These are phyloP conservation scores for Hydrangea macrophylla DNA, from an alignment of 148 eudicot genomes.

Conservation along the genomic window DNA sequence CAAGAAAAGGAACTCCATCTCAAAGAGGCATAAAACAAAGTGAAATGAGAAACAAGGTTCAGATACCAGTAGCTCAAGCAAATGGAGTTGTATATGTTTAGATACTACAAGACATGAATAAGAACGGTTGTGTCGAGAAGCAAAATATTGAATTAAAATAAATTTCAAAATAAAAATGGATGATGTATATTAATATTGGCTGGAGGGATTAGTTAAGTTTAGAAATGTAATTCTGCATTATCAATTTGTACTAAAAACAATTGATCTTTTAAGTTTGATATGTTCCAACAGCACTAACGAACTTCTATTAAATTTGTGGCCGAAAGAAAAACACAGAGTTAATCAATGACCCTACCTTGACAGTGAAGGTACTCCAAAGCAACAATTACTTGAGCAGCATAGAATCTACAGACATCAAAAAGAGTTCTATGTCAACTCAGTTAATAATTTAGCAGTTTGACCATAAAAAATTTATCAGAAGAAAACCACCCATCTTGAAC, in stretches of 20 bases:
- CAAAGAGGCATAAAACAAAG: too few relatives aligned
- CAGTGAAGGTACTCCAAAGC: slow-evolving; percentile 99
- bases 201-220: not conserved
- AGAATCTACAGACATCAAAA: slow-evolving; percentile 57
- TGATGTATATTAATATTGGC: not conserved
- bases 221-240: not conserved
- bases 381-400: slow-evolving; percentile 85
- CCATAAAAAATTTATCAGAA: too few relatives aligned
- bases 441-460: too few relatives aligned
- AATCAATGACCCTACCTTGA: slow-evolving; percentile 63
- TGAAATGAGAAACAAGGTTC: too few relatives aligned
- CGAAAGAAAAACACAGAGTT: not conserved
- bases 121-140: too few relatives aligned
- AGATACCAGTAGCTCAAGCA: too few relatives aligned
- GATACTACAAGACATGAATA: too few relatives aligned
- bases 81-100: too few relatives aligned
- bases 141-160: too few relatives aligned
- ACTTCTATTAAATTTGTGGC: not conserved
- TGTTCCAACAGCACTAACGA: not conserved
- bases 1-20: too few relatives aligned
- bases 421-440: slow-evolving; percentile 2
- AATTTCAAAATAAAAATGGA: too few relatives aligned
- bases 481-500: not conserved
- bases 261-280: not conserved
- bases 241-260: not conserved